Base-by-base conservation (phyloP, 331 rosid genomes). In the Malus hybrid region DNA sequence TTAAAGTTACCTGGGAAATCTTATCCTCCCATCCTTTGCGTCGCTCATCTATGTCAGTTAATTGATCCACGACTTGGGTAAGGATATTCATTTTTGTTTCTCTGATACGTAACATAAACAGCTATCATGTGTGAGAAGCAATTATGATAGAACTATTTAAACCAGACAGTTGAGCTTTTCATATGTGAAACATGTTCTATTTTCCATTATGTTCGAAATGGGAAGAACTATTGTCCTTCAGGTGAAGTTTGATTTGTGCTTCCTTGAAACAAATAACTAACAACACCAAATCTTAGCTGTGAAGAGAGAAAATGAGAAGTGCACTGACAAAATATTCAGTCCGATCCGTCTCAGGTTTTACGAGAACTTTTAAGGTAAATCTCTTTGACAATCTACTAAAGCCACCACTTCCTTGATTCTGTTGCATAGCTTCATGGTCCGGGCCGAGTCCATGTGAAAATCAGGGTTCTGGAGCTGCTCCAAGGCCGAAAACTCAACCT, bases 401-500 rank as follows among this genome's bases (percentile, higher is more conserved):
- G 81, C 76, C 75, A 93, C 72, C 10, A 84, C 80, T 64, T 90
- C 86, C 86, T 83, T 93, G 33, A 88, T 81, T 76, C 81, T 83
- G 74, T 72, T 76, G 82, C 29, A 83, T 15, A 90, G 82, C 80
- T 80, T 90, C 44, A 79, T 29, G 12, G 52, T 57, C 70, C 75
- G 84, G 22, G 80, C 81, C 6, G 98, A 86, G 5, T 82, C 93
- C 6, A 82, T 27, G 52, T 88, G 94, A 44, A 75, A 63, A 62
- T 90, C 96, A 0, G 97, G 98, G 66, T 90, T 90, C 75, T 93
- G 97, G 4, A 93, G 87, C 48, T 85, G 89, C 80, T 87, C 89
- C 15, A 93, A 80, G 24, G 94, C 94, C 34, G 87, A 75, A 70
- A 93, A 93, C 29, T 91, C 96, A 74, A 90, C 83, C 52, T 89